Percentiles rank a stretch among this genome's conserved stretches.
These are phyloP conservation scores for Mycosphaerelloides madeirae DNA, from an alignment of 2,329 filamentous ascomycete species.

Conservation along the genomic window DNA sequence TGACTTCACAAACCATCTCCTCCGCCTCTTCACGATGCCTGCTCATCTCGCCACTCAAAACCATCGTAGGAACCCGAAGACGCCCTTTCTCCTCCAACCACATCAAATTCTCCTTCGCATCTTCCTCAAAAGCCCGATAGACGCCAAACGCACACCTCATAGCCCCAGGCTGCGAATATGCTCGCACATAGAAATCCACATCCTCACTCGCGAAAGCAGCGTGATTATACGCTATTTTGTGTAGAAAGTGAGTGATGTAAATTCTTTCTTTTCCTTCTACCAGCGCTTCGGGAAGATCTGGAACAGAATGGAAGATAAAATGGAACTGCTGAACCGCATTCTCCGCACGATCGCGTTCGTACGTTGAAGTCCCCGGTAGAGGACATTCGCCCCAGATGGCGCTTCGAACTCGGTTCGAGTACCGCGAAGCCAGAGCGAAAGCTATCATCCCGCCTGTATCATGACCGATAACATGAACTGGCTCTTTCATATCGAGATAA, in stretches of 20 bases:
- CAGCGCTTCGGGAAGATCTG: conserved; percentile 38
- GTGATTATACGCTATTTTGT: conserved; percentile 36
- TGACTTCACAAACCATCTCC: background rate
- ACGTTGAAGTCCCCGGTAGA: conserved; percentile 34
- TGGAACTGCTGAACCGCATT: conserved; percentile 34
- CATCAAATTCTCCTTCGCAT: conserved; percentile 21
- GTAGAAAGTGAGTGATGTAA: conserved; percentile 44
- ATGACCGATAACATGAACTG: conserved; percentile 43
- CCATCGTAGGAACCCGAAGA: background rate
- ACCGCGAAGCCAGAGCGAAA: conserved; percentile 38
- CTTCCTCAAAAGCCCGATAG: conserved; percentile 34
- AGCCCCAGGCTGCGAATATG: conserved; percentile 34
- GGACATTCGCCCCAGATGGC: conserved; percentile 43
- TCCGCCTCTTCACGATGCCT: background rate
- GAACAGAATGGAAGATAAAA: conserved; percentile 40
- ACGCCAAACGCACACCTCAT: conserved; percentile 31
- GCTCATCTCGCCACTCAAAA: conserved; percentile 2
- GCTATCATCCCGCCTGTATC: conserved; percentile 48
- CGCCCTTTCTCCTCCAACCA: conserved; percentile 15
- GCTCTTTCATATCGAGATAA: conserved; percentile 22
- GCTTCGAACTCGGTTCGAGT: conserved; percentile 32
- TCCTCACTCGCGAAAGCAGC: conserved; percentile 34
- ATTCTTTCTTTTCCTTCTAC: conserved; percentile 38
- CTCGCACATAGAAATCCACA: conserved; percentile 37
- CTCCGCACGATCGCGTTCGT: conserved; percentile 12